Percentiles rank a stretch among this genome's conserved stretches.
These are phyloP conservation scores for Danielia reshetovae DNA, from an alignment of 805 yeast genomes.

Conservation along the genomic window DNA sequence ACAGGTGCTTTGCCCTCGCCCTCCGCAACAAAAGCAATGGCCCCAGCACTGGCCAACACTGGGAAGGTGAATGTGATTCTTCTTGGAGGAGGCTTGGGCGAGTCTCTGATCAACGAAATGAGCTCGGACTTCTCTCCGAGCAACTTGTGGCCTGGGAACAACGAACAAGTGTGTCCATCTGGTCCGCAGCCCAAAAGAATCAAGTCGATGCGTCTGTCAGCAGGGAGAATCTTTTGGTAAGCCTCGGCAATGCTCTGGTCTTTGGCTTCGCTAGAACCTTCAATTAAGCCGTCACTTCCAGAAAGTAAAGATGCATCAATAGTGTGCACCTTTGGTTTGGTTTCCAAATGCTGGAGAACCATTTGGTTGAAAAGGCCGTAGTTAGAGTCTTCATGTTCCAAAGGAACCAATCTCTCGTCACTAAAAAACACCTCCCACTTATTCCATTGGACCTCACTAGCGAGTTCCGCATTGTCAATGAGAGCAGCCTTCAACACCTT, in stretches of 20 bases:
- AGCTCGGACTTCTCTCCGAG: constrained; percentile 48
- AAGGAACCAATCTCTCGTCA: constrained; percentile 87
- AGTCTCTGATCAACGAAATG: constrained; percentile 68
- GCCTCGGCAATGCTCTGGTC: constrained; percentile 52
- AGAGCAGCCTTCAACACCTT: constrained; percentile 66
- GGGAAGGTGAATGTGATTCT: constrained; percentile 88
- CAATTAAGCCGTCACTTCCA: constrained; percentile 41
- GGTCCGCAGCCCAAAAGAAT: constrained; percentile 89
- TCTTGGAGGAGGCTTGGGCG: constrained; percentile 93
- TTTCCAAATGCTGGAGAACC: constrained; percentile 48
- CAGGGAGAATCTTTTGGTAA: constrained; percentile 58
- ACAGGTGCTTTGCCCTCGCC: constrained; percentile 80
- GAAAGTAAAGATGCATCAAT: constrained; percentile 61
- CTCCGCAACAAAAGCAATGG: constrained; percentile 81
- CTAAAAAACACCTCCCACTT: constrained; percentile 82
- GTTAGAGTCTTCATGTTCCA: constrained; percentile 80
- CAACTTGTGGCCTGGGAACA: constrained; percentile 80
- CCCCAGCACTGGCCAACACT: constrained; percentile 49
- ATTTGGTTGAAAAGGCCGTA: constrained; percentile 70
- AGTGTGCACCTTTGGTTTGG: constrained; percentile 59
- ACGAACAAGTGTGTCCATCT: constrained; percentile 92
- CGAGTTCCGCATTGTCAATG: constrained; percentile 49
- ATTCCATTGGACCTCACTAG: constrained; percentile 53
- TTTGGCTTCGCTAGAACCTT: constrained; percentile 45
- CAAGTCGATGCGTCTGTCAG: constrained; percentile 49